Evolutionary conservation across 1,284 basidiomycete species (phyloP), one percentile per base, ranked within the genome.

Genomic region (Microbotryum silenes-acaulis): DNA sequence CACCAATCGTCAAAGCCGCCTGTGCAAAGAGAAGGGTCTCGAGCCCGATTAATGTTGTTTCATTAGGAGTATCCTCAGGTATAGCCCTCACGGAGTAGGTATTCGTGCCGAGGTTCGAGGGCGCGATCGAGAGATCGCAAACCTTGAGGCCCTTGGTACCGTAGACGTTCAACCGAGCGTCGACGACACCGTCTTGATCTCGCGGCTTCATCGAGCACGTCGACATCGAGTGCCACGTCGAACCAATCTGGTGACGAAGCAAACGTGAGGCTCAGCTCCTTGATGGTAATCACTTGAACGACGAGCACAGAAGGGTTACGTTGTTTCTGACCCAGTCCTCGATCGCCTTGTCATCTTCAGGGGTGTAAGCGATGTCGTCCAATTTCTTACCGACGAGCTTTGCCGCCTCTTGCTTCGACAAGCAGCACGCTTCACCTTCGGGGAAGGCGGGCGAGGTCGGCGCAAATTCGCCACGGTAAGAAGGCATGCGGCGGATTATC

Each of bases 181-280:
- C 82, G 7, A 87, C 83, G 0, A 86, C 85, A 20, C 85, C 85
- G 3, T 79, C 78, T 56, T 77, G 61, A 20, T 79, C 78, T 33
- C 80, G 78, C 1, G 81, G 77, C 70, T 82, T 84, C 84, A 87
- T 86, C 0, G 82, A 80, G 63, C 84, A 85, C 0, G 84, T 86
- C 33, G 58, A 57, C 52, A 72, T 69, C 16, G 70, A 71, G 51
- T 73, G 71, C 57, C 65, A 74, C 23, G 71, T 70, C 12, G 71
- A 72, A 4, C 57, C 64, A 20, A 67, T 64, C 37, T 42, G 16
- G 37, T 6, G 12, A 16, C 5, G 12, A 42, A 42, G 37, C 2
- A 18, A 31, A 8, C 31, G 8, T 10, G 8, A 10, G 31, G 31
- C 7, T 31, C 31, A 31, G 31, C 31, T 31, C 31, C 2, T 31